Percentiles rank a stretch among this genome's conserved stretches.
phyloP scores from a whole-genome alignment of 2,329 filamentous ascomycete species.

The Pseudogymnoascus sp. region DNA sequence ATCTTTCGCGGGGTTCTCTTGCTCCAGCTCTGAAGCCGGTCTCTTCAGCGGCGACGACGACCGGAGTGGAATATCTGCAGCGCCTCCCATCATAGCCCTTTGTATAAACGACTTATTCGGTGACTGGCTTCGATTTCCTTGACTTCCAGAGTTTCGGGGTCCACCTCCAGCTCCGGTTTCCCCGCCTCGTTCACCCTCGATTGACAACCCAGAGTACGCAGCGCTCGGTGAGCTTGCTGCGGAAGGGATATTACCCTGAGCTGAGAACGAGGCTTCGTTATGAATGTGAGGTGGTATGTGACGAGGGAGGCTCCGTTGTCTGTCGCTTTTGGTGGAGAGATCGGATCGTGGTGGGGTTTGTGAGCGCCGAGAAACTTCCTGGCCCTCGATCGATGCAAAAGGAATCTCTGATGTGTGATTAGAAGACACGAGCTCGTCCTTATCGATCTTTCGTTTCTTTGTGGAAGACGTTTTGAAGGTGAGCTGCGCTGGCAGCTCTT shows the following conservation, averaged over 20 bases:
- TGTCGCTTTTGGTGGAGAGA: conserved; percentile 13
- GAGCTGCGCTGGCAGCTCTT: conserved; percentile 47
- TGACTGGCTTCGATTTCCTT: conserved; percentile 36
- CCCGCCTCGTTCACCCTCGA: conserved; percentile 45
- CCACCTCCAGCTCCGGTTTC: conserved; percentile 20
- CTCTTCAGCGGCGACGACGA: conserved; percentile 58
- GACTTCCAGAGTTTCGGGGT: conserved; percentile 16
- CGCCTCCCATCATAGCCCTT: conserved; percentile 51
- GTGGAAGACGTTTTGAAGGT: conserved; percentile 62
- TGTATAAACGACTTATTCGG: conserved; percentile 38
- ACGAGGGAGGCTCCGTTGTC: conserved; percentile 37
- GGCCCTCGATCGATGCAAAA: conserved; percentile 24
- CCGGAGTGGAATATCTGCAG: conserved; percentile 47
- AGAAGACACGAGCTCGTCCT: conserved; percentile 19
- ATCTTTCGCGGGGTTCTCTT: conserved; percentile 19
- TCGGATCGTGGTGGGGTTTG: conserved; percentile 37
- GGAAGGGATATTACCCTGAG: conserved; percentile 44
- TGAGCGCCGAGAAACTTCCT: conserved; percentile 42
- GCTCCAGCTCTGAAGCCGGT: conserved; percentile 38
- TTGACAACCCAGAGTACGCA: conserved; percentile 47
- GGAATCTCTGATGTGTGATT: conserved; percentile 24
- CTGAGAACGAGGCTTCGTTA: conserved; percentile 33
- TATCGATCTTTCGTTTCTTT: conserved; percentile 63
- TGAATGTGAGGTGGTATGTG: conserved; percentile 38
- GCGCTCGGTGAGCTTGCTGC: conserved; percentile 49